Base-by-base conservation (phyloP, 1,139 yeast species). In the Diutina scorzettiae region DNA sequence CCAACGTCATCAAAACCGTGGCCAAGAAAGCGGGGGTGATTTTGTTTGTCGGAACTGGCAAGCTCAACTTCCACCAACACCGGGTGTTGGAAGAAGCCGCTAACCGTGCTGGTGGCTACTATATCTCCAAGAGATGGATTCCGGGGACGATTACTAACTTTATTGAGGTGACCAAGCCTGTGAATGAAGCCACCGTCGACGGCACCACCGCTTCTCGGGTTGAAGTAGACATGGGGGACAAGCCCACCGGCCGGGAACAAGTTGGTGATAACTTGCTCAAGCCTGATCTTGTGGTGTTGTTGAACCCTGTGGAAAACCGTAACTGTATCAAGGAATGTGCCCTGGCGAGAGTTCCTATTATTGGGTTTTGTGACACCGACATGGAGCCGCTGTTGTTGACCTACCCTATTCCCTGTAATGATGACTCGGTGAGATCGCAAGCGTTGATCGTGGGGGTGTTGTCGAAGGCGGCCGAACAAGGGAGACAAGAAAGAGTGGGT, bases 341-440 rank as follows among this genome's bases (percentile, higher is more conserved):
- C 49, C 78, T 79, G 54, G 71, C 80, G 47, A 75, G 94, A 57
- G 77, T 91, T 23, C 98, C 98, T 46, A 89, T 97, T 1, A 79
- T 91, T 52, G 98, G 96, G 31, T 74, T 91, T 46, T 79, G 93
- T 49, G 98, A 91, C 61, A 86, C 98, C 23, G 91, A 91, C 59
- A 79, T 82, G 61, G 96, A 91, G 57, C 95, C 97, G 17, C 75
- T 86, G 7, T 64, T 82, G 51, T 82, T 91, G 44, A 85, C 96
- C 2, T 91, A 91, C 59, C 94, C 97, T 42, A 84, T 91, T 51
- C 97, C 98, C 21, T 94, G 94, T 48, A 91, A 91, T 56, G 97
- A 91, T 59, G 97, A 89, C 58, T 81, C 94, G n/a, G 65, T 78
- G 46, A 75, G 98, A 57, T 76, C 94, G 12, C 77, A 82, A 4